phyloP scores from a whole-genome alignment of 2,329 filamentous ascomycete species.

The Pyrenochaeta sp. region DNA sequence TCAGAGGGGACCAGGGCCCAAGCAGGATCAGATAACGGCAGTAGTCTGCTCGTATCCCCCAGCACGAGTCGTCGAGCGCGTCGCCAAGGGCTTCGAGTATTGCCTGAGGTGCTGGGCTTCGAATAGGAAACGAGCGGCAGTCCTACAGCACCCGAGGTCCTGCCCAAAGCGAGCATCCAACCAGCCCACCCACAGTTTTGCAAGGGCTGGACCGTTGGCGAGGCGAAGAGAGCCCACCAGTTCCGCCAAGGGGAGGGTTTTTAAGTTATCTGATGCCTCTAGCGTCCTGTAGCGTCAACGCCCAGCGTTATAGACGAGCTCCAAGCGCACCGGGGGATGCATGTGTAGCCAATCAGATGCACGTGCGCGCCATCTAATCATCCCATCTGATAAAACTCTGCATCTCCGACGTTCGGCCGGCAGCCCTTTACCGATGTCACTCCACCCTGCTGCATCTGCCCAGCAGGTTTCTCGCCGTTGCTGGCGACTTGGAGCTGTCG shows the following conservation, averaged over 20 bases:
- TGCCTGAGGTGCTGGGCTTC: slow-evolving; percentile 8
- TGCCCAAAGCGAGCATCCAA: not conserved
- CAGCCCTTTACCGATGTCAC: slow-evolving; percentile 2
- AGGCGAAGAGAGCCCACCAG: slow-evolving; percentile 6
- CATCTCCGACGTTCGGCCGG: slow-evolving; percentile 37
- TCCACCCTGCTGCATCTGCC: slow-evolving; percentile 2
- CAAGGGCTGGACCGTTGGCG: not conserved
- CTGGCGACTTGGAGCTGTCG: not conserved
- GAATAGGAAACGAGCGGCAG: slow-evolving; percentile 1
- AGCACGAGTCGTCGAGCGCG: slow-evolving; percentile 11
- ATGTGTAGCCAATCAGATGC: slow-evolving; percentile 3
- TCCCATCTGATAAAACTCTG: slow-evolving; percentile 34
- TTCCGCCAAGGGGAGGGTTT: slow-evolving; percentile 5
- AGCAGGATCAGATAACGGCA: slow-evolving; percentile 13
- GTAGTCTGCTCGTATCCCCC: slow-evolving; percentile 6
- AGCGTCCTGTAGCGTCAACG: slow-evolving; percentile 11
- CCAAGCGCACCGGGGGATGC: not conserved
- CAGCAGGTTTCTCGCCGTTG: not conserved
- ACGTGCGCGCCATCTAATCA: slow-evolving; percentile 31
- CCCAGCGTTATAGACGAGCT: slow-evolving; percentile 12
- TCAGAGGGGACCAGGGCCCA: slow-evolving; percentile 5
- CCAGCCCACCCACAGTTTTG: not conserved
- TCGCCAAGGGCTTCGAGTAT: slow-evolving; percentile 26
- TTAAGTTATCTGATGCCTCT: slow-evolving; percentile 40
- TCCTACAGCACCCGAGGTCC: not conserved